Evolutionary conservation across 1,284 basidiomycete species (phyloP), one percentile per base, ranked within the genome.

Genomic region (Puccinia novopanici): DNA sequence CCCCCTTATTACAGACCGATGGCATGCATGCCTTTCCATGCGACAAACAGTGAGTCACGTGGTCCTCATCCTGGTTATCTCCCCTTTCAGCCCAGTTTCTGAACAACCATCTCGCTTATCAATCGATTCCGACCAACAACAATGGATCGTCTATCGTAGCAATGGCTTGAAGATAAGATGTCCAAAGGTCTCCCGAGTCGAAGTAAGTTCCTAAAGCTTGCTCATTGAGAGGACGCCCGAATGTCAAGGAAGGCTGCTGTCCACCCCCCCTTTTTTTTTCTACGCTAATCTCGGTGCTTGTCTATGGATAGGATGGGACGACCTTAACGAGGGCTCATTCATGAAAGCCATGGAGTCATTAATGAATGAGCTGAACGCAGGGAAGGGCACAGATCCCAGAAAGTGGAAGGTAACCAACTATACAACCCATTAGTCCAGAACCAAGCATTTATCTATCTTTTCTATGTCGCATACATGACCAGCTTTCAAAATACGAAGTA

Each of bases 401-500:
- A 52, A 72, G 15, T 80, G 78, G 78, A 80, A 80, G 70, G 78
- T 65, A 19, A 42, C 50, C 54, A 17, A 55, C 40, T 1, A 15
- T 24, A 13, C 9, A 48, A 34, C 19, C 48, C 22, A 54, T 42
- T 40, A 59, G 34, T 37, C 57, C 37, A 50, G 34, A 65, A 65
- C 3, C 61, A 19, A 71, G 8, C 4, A 34, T 52, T 73, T 4
- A 17, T 37, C 2, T 4, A 34, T 50, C 22, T 52, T 72, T 34
- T 34, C 30, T 50, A 6, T 30, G 52, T 13, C 27, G 9, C 13
- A 19, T 24, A 12, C n/a, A 34, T 45, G 10, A 22, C 24, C 40
- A 79, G 76, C 55, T 79, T 45, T 79, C 76, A 15, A 79, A 79
- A 50, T 71, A 79, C 67, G 76, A 79, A 63, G 54, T 59, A 6